Evolutionary conservation across 805 yeast genomes (phyloP).

Genomic region (Yamadazyma takamatsuzukensis): DNA sequence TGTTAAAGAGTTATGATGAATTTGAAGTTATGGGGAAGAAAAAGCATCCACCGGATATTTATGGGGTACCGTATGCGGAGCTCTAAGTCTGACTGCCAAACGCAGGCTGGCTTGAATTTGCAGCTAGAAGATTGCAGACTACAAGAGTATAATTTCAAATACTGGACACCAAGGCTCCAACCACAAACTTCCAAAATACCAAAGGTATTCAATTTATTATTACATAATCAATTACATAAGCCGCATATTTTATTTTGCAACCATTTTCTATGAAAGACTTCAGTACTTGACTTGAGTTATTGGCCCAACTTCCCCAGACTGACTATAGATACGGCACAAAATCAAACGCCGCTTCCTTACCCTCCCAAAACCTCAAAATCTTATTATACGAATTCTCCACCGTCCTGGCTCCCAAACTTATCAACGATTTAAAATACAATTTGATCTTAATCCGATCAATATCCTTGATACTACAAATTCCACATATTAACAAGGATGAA

Average conservation of each 20-base stretch:
- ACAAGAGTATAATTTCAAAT: no score
- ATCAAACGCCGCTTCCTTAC: conserved; percentile 7
- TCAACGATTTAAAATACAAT: conserved; percentile 11
- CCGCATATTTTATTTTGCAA: no score
- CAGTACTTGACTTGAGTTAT: no score
- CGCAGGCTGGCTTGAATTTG: no score
- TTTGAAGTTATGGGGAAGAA: conserved; percentile 24
- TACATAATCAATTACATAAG: no score
- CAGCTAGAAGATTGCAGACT: no score
- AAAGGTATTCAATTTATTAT: no score
- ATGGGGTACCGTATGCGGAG: conserved; percentile 14
- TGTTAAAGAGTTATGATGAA: conserved; percentile 25
- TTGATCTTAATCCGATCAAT: conserved; percentile 10
- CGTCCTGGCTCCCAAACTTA: conserved; percentile 12
- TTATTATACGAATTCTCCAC: conserved; percentile 11
- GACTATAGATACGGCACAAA: conserved; percentile 14
- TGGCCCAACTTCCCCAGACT: no score
- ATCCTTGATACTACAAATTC: conserved; percentile 10
- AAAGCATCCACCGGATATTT: conserved; percentile 14
- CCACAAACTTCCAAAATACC: no score
- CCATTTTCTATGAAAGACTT: no score
- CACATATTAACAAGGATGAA: conserved; percentile 13
- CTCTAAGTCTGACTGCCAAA: no score
- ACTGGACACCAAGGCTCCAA: no score
- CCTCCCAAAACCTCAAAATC: conserved; percentile 10